These are phyloP conservation scores for Pseudovirgaria hyperparasitica DNA, from an alignment of 2,329 filamentous ascomycete species.

Conservation along the genomic window DNA sequence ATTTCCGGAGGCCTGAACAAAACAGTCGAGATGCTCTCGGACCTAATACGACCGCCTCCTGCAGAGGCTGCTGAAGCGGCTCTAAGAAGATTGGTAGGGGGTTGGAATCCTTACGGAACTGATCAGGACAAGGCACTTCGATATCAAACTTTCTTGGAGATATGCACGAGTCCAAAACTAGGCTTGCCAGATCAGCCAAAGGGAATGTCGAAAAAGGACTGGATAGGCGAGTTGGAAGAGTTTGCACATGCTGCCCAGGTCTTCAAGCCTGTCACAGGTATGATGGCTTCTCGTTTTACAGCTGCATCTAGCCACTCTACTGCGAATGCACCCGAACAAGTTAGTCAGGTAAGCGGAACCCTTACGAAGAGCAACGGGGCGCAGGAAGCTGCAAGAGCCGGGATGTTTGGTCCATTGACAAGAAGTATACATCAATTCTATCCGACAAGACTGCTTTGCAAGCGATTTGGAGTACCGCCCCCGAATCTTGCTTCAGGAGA, in stretches of 20 bases:
- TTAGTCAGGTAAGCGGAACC: constrained; percentile 9
- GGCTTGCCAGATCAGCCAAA: constrained; percentile 44
- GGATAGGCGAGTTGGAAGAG: constrained; percentile 65
- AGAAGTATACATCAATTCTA: constrained; percentile 59
- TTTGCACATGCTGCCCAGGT: constrained; percentile 64
- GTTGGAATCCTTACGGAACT: constrained; percentile 74
- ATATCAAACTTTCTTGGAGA: constrained; percentile 71
- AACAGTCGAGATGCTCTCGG: constrained; percentile 34
- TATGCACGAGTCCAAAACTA: constrained; percentile 48
- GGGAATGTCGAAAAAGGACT: constrained; percentile 53
- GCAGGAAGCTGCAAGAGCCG: constrained; percentile 73
- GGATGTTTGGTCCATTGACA: constrained; percentile 89
- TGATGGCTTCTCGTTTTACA: constrained; percentile 91
- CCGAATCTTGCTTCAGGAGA: too few species aligned
- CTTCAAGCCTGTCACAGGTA: constrained; percentile 82
- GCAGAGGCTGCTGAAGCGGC: constrained; percentile 31
- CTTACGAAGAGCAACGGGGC: constrained; percentile 30
- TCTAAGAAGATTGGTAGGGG: constrained; percentile 38
- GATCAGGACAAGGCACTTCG: constrained; percentile 66
- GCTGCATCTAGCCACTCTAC: constrained; percentile 43
- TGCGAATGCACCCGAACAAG: constrained; percentile 25
- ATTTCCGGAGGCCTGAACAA: constrained; percentile 50
- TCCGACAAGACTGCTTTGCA: constrained; percentile 78
- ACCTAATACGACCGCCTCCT: too few species aligned
- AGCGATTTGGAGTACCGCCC: constrained; percentile 78